Conservation (phyloP, 2,329 filamentous ascomycete species). For the Pseudophaeomoniella oleicola region DNA sequence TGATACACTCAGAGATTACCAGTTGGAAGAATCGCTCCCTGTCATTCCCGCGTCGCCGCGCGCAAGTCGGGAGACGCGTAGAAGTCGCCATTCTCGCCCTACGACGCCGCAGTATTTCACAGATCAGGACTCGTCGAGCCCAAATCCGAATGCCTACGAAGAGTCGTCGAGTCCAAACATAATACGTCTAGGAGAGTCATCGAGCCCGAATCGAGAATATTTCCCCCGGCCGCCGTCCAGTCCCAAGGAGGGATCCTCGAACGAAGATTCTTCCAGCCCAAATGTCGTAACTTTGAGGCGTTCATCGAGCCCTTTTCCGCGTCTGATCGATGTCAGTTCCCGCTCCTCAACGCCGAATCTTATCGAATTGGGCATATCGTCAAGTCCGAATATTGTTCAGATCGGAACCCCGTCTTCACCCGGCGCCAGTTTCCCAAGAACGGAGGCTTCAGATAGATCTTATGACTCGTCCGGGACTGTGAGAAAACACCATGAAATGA, state of each 20-base stretch:
- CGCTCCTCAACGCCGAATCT: constrained; percentile 2
- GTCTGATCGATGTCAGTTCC: constrained; percentile 1
- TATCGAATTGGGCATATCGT: constrained; percentile 11
- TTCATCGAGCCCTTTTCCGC: neutral
- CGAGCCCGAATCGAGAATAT: constrained; percentile 18
- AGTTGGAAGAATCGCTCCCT: neutral
- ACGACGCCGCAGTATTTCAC: neutral
- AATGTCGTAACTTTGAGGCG: neutral
- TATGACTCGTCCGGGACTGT: constrained; percentile 20
- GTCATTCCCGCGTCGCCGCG: neutral
- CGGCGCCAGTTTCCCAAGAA: constrained; percentile 3
- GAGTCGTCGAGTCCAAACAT: constrained; percentile 11
- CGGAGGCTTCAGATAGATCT: neutral
- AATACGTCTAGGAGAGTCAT: constrained; percentile 20
- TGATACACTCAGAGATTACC: neutral
- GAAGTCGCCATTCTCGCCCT: neutral
- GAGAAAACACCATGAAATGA: constrained; percentile 21
- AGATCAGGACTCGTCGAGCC: neutral
- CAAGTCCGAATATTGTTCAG: constrained; percentile 26
- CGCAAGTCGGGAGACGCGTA: neutral
- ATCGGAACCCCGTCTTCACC: constrained; percentile 20
- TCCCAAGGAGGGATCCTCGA: neutral
- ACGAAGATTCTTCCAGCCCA: neutral
- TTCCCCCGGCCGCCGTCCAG: neutral
- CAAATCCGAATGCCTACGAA: constrained; percentile 13